Base-by-base conservation (phyloP, 805 yeast genomes). In the Candida suzukii region DNA sequence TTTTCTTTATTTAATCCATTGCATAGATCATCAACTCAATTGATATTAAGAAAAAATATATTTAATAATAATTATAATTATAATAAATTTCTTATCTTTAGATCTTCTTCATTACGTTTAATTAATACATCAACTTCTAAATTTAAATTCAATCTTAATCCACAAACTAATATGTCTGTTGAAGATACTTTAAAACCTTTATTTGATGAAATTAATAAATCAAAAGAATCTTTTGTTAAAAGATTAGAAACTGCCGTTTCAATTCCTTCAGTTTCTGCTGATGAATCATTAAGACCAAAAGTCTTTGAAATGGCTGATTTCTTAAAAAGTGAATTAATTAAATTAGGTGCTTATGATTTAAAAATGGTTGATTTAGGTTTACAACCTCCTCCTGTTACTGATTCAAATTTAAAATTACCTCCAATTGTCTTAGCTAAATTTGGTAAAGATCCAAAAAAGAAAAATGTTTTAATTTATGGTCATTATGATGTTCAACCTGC, bases 401-500 rank as follows among this genome's bases (percentile, higher is more conserved):
- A 81, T 49, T 64, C 77, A 22, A 70, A 69, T 31, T 69, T 91
- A 45, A 76, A 78, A 52, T 76, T 93, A 49, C 99, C 99, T 18
- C 99, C 99, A 11, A 81, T 93, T 46, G 90, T 93, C n/a, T 76
- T 93, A 46, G 93, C 93, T 27, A 78, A 93, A 56, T 81, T 74
- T 53, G 99, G 99, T 42, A 58, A 60, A 22, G 95, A 88, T 58
- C 82, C 95, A 31, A 49, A 62, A 26, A 90, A 90, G 74, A 90
- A 88, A 66, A 93, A 88, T 25, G 83, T 93, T 35, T 73, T 95
- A 48, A 80, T 93, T 32, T 93, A 93, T 60, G 99, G 98, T 38
- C 99, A 93, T 63, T 91, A 91, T 65, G 99, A 93, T 56, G 99
- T 93, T 47, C 99, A 93, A 70, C 99, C 99, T 11, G 99, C 99